These are phyloP conservation scores for Termitomyces bulborhizus DNA, from an alignment of 768 basidiomycete genomes.

Conservation along the genomic window DNA sequence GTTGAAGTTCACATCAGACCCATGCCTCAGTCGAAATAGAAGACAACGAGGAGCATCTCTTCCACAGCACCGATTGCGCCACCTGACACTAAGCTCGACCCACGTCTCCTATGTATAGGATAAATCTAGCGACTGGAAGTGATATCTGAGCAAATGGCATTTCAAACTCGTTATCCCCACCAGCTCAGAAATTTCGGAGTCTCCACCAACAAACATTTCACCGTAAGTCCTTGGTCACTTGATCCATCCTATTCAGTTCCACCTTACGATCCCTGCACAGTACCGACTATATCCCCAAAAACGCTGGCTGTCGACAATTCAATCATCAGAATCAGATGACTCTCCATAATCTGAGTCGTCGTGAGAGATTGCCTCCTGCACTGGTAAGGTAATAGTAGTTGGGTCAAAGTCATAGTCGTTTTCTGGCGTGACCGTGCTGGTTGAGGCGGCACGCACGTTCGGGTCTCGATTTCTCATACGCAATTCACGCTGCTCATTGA, in stretches of 20 bases:
- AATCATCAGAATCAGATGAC: conserved; percentile 11
- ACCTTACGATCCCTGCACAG: background rate
- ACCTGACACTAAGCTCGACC: background rate
- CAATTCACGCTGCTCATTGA: conserved; percentile 36
- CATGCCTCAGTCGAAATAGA: background rate
- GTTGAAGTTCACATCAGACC: background rate
- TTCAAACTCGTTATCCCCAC: too few species aligned
- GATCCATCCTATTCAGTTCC: background rate
- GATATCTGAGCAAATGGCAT: background rate
- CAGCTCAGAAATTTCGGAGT: background rate
- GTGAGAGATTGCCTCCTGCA: background rate
- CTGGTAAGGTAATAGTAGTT: conserved; percentile 17
- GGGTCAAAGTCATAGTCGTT: conserved; percentile 27
- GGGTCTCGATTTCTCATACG: conserved; percentile 7
- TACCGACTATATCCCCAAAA: background rate
- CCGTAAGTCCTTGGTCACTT: background rate
- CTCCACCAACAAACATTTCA: background rate
- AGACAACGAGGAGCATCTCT: background rate
- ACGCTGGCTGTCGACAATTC: background rate
- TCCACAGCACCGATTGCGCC: background rate
- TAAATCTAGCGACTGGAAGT: background rate
- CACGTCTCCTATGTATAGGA: background rate
- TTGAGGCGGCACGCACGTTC: background rate
- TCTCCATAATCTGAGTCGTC: conserved; percentile 18
- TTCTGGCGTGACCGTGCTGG: conserved; percentile 1